Evolutionary conservation across 2,329 filamentous ascomycete genomes (phyloP), one percentile per base, ranked within the genome.

Genomic region (Apiospora rasikravindrae): DNA sequence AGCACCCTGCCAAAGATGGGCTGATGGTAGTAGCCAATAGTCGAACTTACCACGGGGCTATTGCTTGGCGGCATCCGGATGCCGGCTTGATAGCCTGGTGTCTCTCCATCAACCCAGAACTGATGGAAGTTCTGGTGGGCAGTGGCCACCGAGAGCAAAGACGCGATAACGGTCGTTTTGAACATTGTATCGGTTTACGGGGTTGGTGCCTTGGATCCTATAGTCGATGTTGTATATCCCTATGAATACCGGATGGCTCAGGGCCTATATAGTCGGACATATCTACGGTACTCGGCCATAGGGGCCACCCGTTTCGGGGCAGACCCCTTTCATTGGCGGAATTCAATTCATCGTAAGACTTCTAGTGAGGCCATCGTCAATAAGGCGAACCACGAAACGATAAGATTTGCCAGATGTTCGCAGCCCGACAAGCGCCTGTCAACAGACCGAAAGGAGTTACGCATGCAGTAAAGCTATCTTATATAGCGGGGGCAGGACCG

Each of bases 51-150:
- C 16, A 78, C 78, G 10, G 78, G 78, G 67, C 61, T 78, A 70
- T 79, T 79, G 71, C 76, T 77, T 1, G 77, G 78, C 5, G 77
- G 72, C 69, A 77, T 78, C 3, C 77, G 77, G 24, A 79, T 79
- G 22, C 77, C 81, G 49, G 78, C 77, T 70, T 82, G 72, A 67
- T 80, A 80, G 19, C 80, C 81, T 7, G 81, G 80, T 53, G 78
- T 76, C 42, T 79, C 79, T 70, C 77, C 81, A 71, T 83, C 83
- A 37, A 83, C 80, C 82, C 81, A 83, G 73, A 84, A 82, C 75
- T 84, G 81, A 72, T 84, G 81, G 53, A 83, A 79, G 75, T 83
- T 84, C 73, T 84, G 82, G 74, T 84, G 82, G 49, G 82, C 81
- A 53, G 77, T 77, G 44, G 77, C 79, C 22, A 73, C 74, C 24